A percentile compares a stretch with the other conserved stretches of the same genome.
Evolutionary conservation across 192 early-diverging fungal species (phyloP).

Genomic region (Geranomyces michiganensis): DNA sequence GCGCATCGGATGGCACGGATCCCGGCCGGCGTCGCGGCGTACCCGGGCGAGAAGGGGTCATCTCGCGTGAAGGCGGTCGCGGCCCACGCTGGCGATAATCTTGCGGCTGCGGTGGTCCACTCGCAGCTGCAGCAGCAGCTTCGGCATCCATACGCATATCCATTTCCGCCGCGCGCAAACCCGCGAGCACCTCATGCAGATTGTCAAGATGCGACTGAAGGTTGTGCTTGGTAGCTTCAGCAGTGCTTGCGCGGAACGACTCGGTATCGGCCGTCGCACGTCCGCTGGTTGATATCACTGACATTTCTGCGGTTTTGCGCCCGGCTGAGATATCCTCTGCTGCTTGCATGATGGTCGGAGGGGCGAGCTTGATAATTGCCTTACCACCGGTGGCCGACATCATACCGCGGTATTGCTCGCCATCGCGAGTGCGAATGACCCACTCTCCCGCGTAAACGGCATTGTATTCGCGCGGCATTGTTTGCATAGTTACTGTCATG

Average conservation of each 20-base stretch:
- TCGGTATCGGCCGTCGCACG: conserved; percentile 19
- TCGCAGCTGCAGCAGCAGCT: not conserved
- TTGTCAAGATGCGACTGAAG: conserved; percentile 54
- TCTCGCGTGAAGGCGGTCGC: conserved; percentile 19
- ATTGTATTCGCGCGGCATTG: conserved; percentile 56
- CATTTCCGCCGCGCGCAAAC: conserved; percentile 55
- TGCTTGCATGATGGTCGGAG: conserved; percentile 32
- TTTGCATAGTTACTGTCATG: conserved; percentile 40
- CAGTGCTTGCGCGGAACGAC: conserved; percentile 23
- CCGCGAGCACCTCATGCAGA: conserved; percentile 56
- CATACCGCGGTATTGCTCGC: conserved; percentile 55
- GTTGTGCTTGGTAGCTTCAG: conserved; percentile 43
- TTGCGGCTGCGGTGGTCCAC: not conserved
- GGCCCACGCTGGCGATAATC: not conserved
- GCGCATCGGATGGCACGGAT: not conserved
- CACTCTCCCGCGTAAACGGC: conserved; percentile 47
- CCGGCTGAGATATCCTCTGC: conserved; percentile 18
- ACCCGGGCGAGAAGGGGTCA: not conserved
- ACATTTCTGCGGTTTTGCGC: conserved; percentile 47
- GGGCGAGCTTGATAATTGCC: conserved; percentile 62
- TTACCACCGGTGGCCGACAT: conserved; percentile 55
- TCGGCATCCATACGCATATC: conserved; percentile 36
- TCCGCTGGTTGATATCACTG: conserved; percentile 2
- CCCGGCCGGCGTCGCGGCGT: conserved; percentile 3
- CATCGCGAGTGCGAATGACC: conserved; percentile 52